Percentiles rank a stretch among this genome's conserved stretches.
These are phyloP conservation scores for Saccharomycopsis synnaedendra DNA, from an alignment of 805 yeast genomes.

Conservation along the genomic window DNA sequence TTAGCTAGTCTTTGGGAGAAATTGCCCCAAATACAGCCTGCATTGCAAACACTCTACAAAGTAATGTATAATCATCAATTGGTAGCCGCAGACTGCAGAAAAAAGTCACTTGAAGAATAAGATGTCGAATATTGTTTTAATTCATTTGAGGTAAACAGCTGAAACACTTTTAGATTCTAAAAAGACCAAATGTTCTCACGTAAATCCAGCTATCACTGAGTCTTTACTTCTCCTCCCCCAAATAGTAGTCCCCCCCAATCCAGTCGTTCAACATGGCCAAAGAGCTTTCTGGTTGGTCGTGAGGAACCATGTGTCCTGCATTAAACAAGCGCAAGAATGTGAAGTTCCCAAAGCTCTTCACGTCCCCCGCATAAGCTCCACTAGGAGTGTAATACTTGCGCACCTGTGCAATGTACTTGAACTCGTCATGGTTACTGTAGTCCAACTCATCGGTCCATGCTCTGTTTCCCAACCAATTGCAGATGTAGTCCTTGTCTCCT, in stretches of 20 bases:
- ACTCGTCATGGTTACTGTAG: conserved; percentile 49
- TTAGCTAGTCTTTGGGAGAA: no score
- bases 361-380: conserved; percentile 42
- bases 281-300: conserved; percentile 68
- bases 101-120: no score
- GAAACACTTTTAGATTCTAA: no score
- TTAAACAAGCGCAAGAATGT: conserved; percentile 68
- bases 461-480: conserved; percentile 86
- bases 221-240: not conserved
- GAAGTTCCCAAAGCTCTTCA: conserved; percentile 57
- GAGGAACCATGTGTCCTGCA: conserved; percentile 93
- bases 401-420: conserved; percentile 26
- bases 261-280: conserved; percentile 65
- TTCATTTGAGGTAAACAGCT: no score
- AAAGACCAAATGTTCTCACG: no score
- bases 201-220: no score
- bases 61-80: no score
- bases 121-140: no score
- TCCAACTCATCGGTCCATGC: conserved; percentile 66
- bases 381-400: conserved; percentile 26
- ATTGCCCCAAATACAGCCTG: no score
- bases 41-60: no score
- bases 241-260: conserved; percentile 38
- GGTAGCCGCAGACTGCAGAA: no score
- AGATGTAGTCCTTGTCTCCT: conserved; percentile 86